Evolutionary conservation across 441 rosid species (phyloP).

Genomic region (Populus tomentosa): DNA sequence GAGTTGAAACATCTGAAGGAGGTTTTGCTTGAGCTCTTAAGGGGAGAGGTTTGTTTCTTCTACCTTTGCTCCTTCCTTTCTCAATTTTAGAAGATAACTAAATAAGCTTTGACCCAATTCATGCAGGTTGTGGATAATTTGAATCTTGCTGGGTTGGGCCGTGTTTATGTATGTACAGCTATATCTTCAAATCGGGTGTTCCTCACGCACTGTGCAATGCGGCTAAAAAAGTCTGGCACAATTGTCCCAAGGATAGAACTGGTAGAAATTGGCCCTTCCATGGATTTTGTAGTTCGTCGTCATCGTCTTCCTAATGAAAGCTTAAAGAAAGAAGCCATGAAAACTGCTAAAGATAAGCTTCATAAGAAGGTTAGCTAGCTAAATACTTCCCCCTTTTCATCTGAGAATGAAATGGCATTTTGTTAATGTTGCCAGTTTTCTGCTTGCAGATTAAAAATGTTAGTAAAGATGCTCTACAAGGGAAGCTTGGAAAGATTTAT

Average conservation of each 20-base stretch:
- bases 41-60: constrained; percentile 69
- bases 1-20: constrained; percentile 88
- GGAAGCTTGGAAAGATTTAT: constrained; percentile 75
- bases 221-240: constrained; percentile 81
- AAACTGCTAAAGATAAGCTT: constrained; percentile 52
- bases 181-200: constrained; percentile 57
- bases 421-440: constrained; percentile 9
- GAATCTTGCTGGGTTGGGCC: constrained; percentile 82
- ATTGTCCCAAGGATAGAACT: constrained; percentile 84
- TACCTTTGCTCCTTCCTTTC: neutral
- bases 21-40: constrained; percentile 70
- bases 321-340: constrained; percentile 82
- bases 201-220: constrained; percentile 76
- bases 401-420: neutral
- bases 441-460: constrained; percentile 73
- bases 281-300: constrained; percentile 87
- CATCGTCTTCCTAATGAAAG: constrained; percentile 79
- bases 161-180: constrained; percentile 78
- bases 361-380: constrained; percentile 73
- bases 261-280: constrained; percentile 89
- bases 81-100: constrained; percentile 1
- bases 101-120: constrained; percentile 8
- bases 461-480: constrained; percentile 50
- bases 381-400: neutral
- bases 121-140: constrained; percentile 78